A percentile compares a stretch with the other conserved stretches of the same genome.
Evolutionary conservation across 1,139 yeast genomes (phyloP).

Genomic region (Zygosaccharomyces sapae): DNA sequence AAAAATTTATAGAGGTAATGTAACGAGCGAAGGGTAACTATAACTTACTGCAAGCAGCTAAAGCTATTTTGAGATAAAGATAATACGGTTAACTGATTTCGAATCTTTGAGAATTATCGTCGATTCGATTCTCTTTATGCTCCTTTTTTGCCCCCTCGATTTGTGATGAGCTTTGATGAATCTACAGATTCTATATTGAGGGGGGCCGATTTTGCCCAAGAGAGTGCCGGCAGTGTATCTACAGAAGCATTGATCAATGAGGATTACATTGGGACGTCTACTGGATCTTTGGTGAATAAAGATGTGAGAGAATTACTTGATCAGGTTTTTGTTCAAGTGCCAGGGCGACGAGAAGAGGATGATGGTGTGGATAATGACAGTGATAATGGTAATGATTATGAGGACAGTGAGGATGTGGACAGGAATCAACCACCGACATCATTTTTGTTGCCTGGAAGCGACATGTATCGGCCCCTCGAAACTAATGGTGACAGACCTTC

Average conservation of each 20-base stretch:
- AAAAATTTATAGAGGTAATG: neutral
- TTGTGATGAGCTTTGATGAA: constrained; percentile 9
- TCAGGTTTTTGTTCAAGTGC: constrained; percentile 6
- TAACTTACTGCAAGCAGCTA: neutral
- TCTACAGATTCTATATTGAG: constrained; percentile 13
- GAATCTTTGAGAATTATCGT: neutral
- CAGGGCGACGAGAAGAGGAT: neutral
- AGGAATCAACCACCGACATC: neutral
- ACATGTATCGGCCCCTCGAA: neutral
- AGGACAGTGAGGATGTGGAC: neutral
- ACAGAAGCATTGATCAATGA: constrained; percentile 21
- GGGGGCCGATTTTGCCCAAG: constrained; percentile 4
- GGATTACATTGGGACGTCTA: constrained; percentile 15
- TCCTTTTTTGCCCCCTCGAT: neutral
- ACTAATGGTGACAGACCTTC: neutral
- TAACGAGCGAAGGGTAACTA: constrained; percentile 3
- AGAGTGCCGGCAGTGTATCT: constrained; percentile 12
- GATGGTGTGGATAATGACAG: neutral
- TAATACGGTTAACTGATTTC: neutral
- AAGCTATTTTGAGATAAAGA: neutral
- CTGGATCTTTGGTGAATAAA: constrained; percentile 21
- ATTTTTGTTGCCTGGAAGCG: neutral
- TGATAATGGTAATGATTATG: neutral
- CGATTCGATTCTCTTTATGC: neutral
- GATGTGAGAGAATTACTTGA: constrained; percentile 17